Conservation (phyloP, 441 rosid species). For the Populus tomentosa region DNA sequence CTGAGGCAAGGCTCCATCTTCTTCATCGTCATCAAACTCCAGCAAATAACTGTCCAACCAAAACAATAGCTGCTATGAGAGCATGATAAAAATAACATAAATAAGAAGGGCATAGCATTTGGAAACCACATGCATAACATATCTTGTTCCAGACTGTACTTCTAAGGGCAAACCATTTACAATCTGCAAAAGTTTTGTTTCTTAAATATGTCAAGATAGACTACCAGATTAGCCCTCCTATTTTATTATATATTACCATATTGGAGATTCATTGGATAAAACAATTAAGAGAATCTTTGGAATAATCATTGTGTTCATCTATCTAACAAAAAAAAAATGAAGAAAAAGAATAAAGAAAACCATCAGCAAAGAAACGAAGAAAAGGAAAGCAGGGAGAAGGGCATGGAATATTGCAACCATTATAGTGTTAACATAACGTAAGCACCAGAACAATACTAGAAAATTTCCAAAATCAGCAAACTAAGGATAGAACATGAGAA, state of each 20-base stretch:
- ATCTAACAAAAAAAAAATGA: background rate
- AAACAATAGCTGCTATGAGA: slow-evolving; percentile 5
- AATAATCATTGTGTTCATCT: background rate
- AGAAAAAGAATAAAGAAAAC: background rate
- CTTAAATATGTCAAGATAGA: background rate
- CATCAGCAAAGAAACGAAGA: background rate
- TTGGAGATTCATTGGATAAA: background rate
- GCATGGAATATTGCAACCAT: background rate
- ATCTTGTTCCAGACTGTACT: background rate
- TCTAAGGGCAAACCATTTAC: background rate
- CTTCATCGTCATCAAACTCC: slow-evolving; percentile 93
- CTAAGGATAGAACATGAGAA: slow-evolving; percentile 3
- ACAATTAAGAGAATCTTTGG: background rate
- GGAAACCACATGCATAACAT: background rate
- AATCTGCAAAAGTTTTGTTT: background rate
- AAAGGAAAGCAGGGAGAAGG: background rate
- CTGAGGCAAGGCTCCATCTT: slow-evolving; percentile 86
- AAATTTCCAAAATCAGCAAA: slow-evolving; percentile 1
- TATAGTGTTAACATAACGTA: background rate
- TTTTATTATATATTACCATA: background rate
- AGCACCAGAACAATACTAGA: background rate
- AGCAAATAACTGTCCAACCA: slow-evolving; percentile 57
- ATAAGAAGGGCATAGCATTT: background rate
- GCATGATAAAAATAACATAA: background rate
- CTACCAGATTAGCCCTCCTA: background rate